A percentile compares a stretch with the other conserved stretches of the same genome.
phyloP scores from a whole-genome alignment of 768 basidiomycete species.

The Ephemerocybe angulata region DNA sequence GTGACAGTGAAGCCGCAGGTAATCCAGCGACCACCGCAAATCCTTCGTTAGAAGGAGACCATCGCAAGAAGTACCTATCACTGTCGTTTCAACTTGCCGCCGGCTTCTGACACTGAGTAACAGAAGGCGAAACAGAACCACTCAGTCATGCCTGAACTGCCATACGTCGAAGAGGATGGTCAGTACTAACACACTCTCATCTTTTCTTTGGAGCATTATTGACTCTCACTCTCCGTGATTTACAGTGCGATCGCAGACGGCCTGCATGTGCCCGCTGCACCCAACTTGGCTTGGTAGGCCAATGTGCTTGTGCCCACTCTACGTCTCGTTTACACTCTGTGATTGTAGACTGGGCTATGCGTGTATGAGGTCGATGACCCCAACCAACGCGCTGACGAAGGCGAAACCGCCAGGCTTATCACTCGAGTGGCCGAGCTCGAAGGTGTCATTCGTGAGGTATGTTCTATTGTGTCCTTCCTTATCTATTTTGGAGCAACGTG shows the following conservation, averaged over 20 bases:
- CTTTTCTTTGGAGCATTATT: background rate
- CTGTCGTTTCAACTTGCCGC: background rate
- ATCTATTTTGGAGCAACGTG: background rate
- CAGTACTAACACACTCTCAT: conserved; percentile 10
- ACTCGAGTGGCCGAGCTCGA: conserved; percentile 80
- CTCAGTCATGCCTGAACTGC: conserved; percentile 71
- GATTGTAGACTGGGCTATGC: conserved; percentile 69
- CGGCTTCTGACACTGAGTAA: conserved; percentile 1
- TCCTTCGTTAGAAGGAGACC: conserved; percentile 44
- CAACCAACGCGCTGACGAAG: conserved; percentile 50
- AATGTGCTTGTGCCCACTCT: background rate
- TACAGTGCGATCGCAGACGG: conserved; percentile 46
- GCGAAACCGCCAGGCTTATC: conserved; percentile 63
- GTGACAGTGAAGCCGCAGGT: background rate
- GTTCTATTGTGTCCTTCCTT: conserved; percentile 25
- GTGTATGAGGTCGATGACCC: conserved; percentile 84
- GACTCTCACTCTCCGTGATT: background rate
- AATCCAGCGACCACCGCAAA: conserved; percentile 26
- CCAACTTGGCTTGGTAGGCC: conserved; percentile 46
- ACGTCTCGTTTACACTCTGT: background rate
- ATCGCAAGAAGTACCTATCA: conserved; percentile 42
- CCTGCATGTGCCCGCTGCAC: conserved; percentile 49
- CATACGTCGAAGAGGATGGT: conserved; percentile 76
- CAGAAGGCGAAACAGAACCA: conserved; percentile 66
- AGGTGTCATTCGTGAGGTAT: conserved; percentile 76